phyloP scores from a whole-genome alignment of 129 eudicot genomes.

The Centaurea solstitialis region DNA sequence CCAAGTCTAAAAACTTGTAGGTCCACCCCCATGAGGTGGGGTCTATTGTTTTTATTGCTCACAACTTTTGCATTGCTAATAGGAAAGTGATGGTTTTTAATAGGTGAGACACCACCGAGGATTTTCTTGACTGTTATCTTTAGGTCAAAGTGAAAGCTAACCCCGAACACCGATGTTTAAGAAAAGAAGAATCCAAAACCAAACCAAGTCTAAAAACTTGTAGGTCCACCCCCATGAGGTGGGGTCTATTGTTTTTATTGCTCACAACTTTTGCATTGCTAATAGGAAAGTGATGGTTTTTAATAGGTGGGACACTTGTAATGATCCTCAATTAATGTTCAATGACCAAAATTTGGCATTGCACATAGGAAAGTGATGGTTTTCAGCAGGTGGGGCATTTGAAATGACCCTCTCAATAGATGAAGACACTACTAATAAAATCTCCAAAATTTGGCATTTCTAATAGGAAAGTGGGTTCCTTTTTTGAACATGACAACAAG shows the following conservation, averaged over 20 bases:
- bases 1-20: neutral
- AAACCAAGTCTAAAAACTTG: neutral
- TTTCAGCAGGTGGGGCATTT: neutral
- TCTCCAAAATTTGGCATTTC: neutral
- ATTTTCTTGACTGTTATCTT: no score
- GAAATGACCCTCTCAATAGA: neutral
- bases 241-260: neutral
- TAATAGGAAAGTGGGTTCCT: neutral
- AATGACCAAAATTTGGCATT: neutral
- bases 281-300: constrained; percentile 5
- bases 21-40: neutral
- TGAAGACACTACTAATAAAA: neutral
- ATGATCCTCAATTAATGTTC: neutral
- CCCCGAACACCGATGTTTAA: no score
- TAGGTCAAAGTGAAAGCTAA: no score
- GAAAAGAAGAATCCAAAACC: no score
- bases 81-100: constrained; percentile 5
- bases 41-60: neutral
- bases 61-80: constrained; percentile 10
- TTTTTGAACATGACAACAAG: neutral
- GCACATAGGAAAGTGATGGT: neutral
- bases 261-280: constrained; percentile 1
- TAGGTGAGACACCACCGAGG: neutral
- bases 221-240: neutral
- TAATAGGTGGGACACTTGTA: neutral